phyloP scores from a whole-genome alignment of 108 stramenopile genomes.

The Nitzschia sp. region DNA sequence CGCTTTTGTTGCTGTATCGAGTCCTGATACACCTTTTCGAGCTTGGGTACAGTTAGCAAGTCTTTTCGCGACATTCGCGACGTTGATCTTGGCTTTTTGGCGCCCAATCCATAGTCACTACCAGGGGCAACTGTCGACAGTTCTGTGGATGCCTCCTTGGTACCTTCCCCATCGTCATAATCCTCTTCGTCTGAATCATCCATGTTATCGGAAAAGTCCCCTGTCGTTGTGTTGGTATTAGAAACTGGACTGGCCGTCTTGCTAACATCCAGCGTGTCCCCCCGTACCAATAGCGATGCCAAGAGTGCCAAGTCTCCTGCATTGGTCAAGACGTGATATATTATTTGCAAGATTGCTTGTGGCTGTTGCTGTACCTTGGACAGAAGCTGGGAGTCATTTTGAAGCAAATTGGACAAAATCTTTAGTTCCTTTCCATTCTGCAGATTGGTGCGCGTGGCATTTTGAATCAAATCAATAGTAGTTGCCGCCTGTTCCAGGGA shows the following conservation, averaged over 20 bases:
- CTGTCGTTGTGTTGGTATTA: not conserved
- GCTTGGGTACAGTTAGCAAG: slow-evolving; percentile 58
- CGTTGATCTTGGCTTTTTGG: slow-evolving; percentile 14
- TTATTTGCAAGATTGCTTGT: slow-evolving; percentile 4
- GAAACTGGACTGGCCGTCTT: not conserved
- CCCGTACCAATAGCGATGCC: slow-evolving; percentile 23
- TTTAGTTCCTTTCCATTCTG: slow-evolving; percentile 11
- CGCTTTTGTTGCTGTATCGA: slow-evolving; percentile 22
- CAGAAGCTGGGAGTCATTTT: not conserved
- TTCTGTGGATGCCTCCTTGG: slow-evolving; percentile 14
- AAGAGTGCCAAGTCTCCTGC: slow-evolving; percentile 9
- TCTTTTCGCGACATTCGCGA: slow-evolving; percentile 52
- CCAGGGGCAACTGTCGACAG: not conserved
- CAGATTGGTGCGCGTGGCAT: slow-evolving; percentile 19
- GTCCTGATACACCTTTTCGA: slow-evolving; percentile 62
- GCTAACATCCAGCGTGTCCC: slow-evolving; percentile 22
- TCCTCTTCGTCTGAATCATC: slow-evolving; percentile 59
- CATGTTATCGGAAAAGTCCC: slow-evolving; percentile 22
- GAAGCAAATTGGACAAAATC: slow-evolving; percentile 19
- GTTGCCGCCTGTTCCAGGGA: not conserved
- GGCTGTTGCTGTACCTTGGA: slow-evolving; percentile 5
- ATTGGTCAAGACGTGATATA: slow-evolving; percentile 19
- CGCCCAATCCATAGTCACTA: slow-evolving; percentile 14
- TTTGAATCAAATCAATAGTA: slow-evolving; percentile 11
- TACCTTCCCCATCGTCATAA: slow-evolving; percentile 44